phyloP scores from a whole-genome alignment of 495 filamentous ascomycete species.

The Massariosphaeria phaeospora region DNA sequence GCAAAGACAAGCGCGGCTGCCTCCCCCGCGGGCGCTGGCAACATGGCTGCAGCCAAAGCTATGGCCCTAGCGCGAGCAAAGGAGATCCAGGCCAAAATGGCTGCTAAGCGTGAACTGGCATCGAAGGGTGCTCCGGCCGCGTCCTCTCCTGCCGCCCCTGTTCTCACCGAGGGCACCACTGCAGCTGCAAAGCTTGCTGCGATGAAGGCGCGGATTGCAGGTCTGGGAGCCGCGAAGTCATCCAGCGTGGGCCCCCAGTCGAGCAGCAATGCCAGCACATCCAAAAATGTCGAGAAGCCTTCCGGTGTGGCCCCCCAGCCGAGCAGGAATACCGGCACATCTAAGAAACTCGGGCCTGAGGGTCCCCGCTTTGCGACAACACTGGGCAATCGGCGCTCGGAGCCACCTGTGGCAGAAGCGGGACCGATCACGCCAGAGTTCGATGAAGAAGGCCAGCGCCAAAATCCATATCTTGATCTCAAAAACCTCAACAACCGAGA shows the following conservation, averaged over 20 bases:
- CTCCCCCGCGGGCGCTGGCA: constrained; percentile 16
- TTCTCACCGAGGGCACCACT: constrained; percentile 22
- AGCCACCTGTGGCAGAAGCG: constrained; percentile 44
- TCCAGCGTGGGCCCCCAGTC: constrained; percentile 26
- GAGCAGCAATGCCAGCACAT: constrained; percentile 45
- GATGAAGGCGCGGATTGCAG: constrained; percentile 79
- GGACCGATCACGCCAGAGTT: constrained; percentile 42
- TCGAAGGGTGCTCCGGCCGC: constrained; percentile 23
- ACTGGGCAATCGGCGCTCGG: constrained; percentile 55
- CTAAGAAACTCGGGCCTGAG: constrained; percentile 9
- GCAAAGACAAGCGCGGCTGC: constrained; percentile 47
- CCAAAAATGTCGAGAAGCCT: constrained; percentile 16
- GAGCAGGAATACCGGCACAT: constrained; percentile 45
- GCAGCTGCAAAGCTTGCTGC: constrained; percentile 50
- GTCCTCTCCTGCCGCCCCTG: constrained; percentile 37
- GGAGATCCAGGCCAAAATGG: constrained; percentile 33
- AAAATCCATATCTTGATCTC: constrained; percentile 85
- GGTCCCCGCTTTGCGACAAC: constrained; percentile 44
- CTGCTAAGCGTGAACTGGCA: constrained; percentile 5
- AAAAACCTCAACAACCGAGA: constrained; percentile 57
- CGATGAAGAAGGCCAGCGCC: constrained; percentile 55
- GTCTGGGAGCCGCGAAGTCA: constrained; percentile 55
- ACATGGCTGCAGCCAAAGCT: constrained; percentile 28
- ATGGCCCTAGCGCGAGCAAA: constrained; percentile 18
- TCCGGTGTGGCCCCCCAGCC: constrained; percentile 26